phyloP scores from a whole-genome alignment of 805 yeast species.

The Metschnikowia orientalis region DNA sequence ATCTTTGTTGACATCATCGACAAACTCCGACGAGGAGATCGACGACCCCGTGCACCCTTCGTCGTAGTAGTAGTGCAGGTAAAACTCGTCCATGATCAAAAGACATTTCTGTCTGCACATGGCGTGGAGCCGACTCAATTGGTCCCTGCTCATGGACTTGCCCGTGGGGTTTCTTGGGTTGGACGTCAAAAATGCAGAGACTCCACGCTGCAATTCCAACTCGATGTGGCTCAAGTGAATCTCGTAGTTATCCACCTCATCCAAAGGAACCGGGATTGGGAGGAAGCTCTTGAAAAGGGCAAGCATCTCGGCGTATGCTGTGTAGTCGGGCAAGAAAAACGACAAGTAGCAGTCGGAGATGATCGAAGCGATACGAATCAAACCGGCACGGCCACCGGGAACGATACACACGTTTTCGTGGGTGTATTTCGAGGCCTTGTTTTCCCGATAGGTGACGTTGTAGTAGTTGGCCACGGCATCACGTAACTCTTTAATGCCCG shows the following conservation, averaged over 20 bases:
- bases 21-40: constrained; percentile 46
- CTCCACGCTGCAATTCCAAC: constrained; percentile 53
- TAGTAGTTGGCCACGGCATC: constrained; percentile 56
- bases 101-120: constrained; percentile 52
- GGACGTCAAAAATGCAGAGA: constrained; percentile 53
- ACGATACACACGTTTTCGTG: constrained; percentile 59
- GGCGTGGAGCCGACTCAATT: constrained; percentile 46
- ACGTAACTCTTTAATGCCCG: constrained; percentile 51
- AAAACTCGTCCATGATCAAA: constrained; percentile 61
- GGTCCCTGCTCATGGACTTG: constrained; percentile 43
- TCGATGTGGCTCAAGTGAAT: constrained; percentile 50
- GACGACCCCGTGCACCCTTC: constrained; percentile 52
- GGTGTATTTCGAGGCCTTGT: constrained; percentile 49
- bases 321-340: constrained; percentile 58
- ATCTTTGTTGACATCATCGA: constrained; percentile 52
- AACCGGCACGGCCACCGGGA: constrained; percentile 62
- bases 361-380: constrained; percentile 58
- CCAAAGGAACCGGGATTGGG: constrained; percentile 59
- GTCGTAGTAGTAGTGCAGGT: constrained; percentile 54
- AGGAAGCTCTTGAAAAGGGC: constrained; percentile 58
- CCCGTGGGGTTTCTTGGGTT: constrained; percentile 66
- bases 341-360: constrained; percentile 55
- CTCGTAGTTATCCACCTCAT: constrained; percentile 53
- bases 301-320: constrained; percentile 64
- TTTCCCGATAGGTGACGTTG: constrained; percentile 50